Base-by-base conservation (phyloP, 768 basidiomycete species). In the Auriscalpium orientale region DNA sequence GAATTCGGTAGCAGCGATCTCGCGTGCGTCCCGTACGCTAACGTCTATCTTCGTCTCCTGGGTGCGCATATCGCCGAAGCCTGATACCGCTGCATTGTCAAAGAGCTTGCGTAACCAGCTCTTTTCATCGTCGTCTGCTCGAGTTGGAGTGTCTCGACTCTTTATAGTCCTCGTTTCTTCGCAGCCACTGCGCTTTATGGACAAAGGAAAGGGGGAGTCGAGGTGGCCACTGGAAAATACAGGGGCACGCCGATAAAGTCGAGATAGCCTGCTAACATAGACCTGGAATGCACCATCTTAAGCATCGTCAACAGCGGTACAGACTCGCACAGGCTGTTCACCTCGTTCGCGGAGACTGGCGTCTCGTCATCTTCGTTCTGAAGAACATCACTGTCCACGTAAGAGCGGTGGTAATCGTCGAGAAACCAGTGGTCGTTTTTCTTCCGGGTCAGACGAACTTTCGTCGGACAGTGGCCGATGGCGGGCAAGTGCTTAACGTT, bases 21-120 rank as follows among this genome's bases (percentile, higher is more conserved):
- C 68, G 49, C 66, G 62, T 4, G 68, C 65, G 11, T 55, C 34
- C 40, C 68, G 68, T 12, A 67, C 65, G 15, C 22, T 18, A 13
- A 35, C 35, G 44, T 65, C 58, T 38, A 65, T 40, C 50, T 60
- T 63, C 7, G 65, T 67, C 35, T 65, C 62, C 34, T 63, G 64
- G 15, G 54, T 40, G 20, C 55, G 58, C 13, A 66, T 55, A 47
- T 69, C 64, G 49, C 68, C 66, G 49, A 57, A 69, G 8, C 66
- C 68, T 18, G 40, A 43, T 13, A 43, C 40, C 12, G 13, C n/a
- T 18, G n/a, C 40, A 18, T 43, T 43, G 12, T 43, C 40, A 43
- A 43, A 43, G 40, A 43, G 40, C 13, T 18, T 12, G 13, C n/a
- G 12, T 4, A 43, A 7, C 40, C 40, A 18, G 13, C 40, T 12